These are phyloP conservation scores for Tylopilus subfusipes DNA, from an alignment of 768 basidiomycete genomes.

Conservation along the genomic window DNA sequence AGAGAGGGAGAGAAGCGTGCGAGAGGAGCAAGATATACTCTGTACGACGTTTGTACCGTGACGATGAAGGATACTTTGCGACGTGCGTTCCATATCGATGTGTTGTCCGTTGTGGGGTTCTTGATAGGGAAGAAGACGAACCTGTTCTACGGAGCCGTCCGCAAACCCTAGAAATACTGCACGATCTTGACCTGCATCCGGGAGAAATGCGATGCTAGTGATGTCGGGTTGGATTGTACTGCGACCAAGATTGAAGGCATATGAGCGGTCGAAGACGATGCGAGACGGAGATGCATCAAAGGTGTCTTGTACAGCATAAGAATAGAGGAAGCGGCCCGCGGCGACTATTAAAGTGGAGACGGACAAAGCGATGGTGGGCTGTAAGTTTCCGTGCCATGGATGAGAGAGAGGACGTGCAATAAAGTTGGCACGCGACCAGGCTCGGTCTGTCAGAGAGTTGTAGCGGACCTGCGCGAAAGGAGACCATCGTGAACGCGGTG, in stretches of 20 bases:
- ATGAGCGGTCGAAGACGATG: conserved; percentile 46
- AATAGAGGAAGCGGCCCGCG: conserved; percentile 54
- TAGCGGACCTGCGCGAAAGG: conserved; percentile 45
- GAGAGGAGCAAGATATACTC: conserved; percentile 47
- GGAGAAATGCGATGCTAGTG: conserved; percentile 50
- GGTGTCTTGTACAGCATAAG: conserved; percentile 46
- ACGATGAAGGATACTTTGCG: conserved; percentile 25
- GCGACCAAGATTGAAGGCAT: conserved; percentile 35
- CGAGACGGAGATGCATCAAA: conserved; percentile 37
- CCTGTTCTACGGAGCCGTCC: conserved; percentile 53
- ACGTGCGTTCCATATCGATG: conserved; percentile 21
- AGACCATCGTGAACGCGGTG: conserved; percentile 43
- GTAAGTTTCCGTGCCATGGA: conserved; percentile 54
- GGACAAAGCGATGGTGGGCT: conserved; percentile 55
- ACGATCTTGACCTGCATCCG: conserved; percentile 42
- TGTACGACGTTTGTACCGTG: conserved; percentile 52
- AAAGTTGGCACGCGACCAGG: conserved; percentile 51
- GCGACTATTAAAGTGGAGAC: conserved; percentile 56
- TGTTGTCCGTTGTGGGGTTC: conserved; percentile 4
- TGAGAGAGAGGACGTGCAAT: conserved; percentile 62
- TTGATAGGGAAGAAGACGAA: conserved; percentile 32
- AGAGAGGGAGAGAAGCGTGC: conserved; percentile 54
- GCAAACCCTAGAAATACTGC: conserved; percentile 56
- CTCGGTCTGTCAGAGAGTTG: conserved; percentile 47
- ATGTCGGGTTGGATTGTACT: conserved; percentile 41